Percentiles rank a stretch among this genome's conserved stretches.
These are phyloP conservation scores for Phialophora verrucosa DNA, from an alignment of 2,329 filamentous ascomycete genomes.

Conservation along the genomic window DNA sequence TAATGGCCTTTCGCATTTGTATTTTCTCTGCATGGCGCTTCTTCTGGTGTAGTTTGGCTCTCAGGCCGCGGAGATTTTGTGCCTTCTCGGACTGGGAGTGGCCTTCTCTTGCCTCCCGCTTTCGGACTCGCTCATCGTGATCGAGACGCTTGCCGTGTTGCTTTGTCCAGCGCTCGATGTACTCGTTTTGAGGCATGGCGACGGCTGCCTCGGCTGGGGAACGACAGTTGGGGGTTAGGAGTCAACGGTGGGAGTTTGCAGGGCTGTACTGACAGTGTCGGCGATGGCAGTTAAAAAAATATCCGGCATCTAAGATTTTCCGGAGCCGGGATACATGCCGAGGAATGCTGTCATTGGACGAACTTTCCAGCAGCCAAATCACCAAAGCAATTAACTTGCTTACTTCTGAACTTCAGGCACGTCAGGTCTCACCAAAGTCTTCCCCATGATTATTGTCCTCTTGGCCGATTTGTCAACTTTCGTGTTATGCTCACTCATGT, in stretches of 20 bases:
- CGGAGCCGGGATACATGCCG: neutral
- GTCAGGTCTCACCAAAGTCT: neutral
- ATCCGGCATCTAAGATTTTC: neutral
- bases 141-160: slow-evolving; percentile 70
- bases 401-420: no score
- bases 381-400: neutral
- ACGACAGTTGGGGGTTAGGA: neutral
- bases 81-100: slow-evolving; percentile 89
- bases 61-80: slow-evolving; percentile 88
- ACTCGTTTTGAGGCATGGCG: slow-evolving; percentile 40
- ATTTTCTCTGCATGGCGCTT: slow-evolving; percentile 97
- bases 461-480: neutral
- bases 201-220: neutral
- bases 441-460: neutral
- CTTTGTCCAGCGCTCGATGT: slow-evolving; percentile 73
- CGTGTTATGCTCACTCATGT: neutral
- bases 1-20: slow-evolving; percentile 94
- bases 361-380: neutral
- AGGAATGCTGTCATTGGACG: neutral
- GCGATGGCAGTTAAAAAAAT: slow-evolving; percentile 8
- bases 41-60: slow-evolving; percentile 92
- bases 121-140: slow-evolving; percentile 86
- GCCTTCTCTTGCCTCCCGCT: slow-evolving; percentile 83
- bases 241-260: neutral
- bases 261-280: neutral